Percentiles rank a stretch among this genome's conserved stretches.
Evolutionary conservation across 2,329 filamentous ascomycete genomes (phyloP).

Genomic region (Fusarium sp.): DNA sequence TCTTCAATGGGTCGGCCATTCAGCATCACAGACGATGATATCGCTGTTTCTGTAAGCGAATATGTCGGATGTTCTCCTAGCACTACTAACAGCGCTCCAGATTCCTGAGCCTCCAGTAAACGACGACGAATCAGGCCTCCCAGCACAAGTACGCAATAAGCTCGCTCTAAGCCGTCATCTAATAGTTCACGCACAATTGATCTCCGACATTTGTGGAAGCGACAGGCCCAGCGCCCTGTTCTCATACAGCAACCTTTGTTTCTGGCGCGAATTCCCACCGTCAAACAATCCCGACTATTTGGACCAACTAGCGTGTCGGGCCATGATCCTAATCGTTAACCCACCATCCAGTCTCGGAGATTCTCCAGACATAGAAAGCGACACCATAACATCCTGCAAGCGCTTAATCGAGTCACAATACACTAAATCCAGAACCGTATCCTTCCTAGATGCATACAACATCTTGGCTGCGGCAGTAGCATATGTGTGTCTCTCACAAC

Average conservation of each 20-base stretch:
- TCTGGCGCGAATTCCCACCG: slow-evolving; percentile 26
- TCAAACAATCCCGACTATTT: background rate
- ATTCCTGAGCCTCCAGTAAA: background rate
- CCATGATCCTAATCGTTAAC: slow-evolving; percentile 3
- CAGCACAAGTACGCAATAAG: background rate
- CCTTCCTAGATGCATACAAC: slow-evolving; percentile 28
- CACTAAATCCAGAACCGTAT: background rate
- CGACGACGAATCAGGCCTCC: background rate
- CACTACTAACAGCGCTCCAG: background rate
- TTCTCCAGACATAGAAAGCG: background rate
- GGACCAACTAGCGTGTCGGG: slow-evolving; percentile 14
- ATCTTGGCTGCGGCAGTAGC: slow-evolving; percentile 12
- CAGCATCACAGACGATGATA: background rate
- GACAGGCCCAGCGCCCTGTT: background rate
- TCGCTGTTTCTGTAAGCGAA: slow-evolving; percentile 8
- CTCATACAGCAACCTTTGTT: slow-evolving; percentile 19
- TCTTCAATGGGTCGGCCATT: slow-evolving; percentile 11
- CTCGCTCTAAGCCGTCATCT: slow-evolving; percentile 13
- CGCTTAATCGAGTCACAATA: slow-evolving; percentile 14
- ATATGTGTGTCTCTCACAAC: background rate
- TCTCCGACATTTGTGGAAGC: slow-evolving; percentile 1
- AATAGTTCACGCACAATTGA: slow-evolving; percentile 2
- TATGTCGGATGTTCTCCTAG: too few species aligned
- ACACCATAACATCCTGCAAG: slow-evolving; percentile 15
- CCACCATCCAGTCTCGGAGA: background rate